phyloP scores from a whole-genome alignment of 306 rosid species.

The Adenanthera pavonina region DNA sequence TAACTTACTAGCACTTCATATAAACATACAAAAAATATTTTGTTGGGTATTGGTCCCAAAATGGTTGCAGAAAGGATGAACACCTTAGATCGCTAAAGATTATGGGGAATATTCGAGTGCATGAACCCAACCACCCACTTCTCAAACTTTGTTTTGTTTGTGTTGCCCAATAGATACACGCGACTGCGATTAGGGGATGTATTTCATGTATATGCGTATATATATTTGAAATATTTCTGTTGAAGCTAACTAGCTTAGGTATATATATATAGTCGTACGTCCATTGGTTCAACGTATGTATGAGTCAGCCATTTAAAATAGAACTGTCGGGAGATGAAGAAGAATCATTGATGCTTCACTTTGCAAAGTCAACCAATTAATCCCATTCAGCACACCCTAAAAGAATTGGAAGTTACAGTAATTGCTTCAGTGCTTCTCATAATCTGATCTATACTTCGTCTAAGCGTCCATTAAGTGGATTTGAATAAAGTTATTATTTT shows the following conservation, averaged over 20 bases:
- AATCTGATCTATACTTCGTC: too few species aligned
- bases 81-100: constrained; percentile 43
- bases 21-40: too few species aligned
- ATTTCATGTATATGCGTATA: neutral
- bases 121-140: constrained; percentile 45
- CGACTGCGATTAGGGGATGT: constrained; percentile 6
- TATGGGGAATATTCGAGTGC: constrained; percentile 52
- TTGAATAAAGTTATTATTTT: too few species aligned
- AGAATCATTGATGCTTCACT: neutral
- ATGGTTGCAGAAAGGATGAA: constrained; percentile 40
- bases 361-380: constrained; percentile 31
- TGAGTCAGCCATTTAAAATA: constrained; percentile 6
- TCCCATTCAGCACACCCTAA: neutral
- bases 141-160: constrained; percentile 1
- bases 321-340: constrained; percentile 24
- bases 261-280: neutral
- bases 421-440: too few species aligned
- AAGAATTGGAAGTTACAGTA: too few species aligned
- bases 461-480: too few species aligned
- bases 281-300: constrained; percentile 2
- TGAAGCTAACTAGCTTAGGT: neutral
- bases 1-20: neutral
- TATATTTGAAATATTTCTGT: neutral
- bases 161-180: neutral
- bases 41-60: constrained; percentile 27